Evolutionary conservation across 2,329 filamentous ascomycete species (phyloP), one percentile per base, ranked within the genome.

Genomic region (Blastomyces silverae): DNA sequence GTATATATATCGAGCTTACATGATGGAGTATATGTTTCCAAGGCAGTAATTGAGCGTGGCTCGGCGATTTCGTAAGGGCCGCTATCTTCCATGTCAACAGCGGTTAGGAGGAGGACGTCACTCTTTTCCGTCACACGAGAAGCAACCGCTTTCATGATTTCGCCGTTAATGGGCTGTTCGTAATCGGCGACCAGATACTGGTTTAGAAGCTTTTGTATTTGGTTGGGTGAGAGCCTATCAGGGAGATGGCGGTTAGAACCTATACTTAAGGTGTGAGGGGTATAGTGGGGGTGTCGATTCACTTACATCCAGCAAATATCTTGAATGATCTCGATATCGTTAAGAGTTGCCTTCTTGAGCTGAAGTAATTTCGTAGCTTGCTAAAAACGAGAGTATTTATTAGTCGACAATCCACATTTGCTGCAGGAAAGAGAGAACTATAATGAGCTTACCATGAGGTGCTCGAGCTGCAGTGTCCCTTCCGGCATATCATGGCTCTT

Each of bases 401-500:
- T 53, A 66, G 72, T 52, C 72, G 69, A 31, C 31, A 17, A 37
- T 64, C 25, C 8, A 39, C 37, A 31, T 65, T 50, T 50, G 62
- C 56, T 44, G 42, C 20, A 37, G 37, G 22, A 13, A 22, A 8
- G 20, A n/a, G 1, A 50, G 17, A 25, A 17, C 17, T 61, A 37
- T 57, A 3, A 28, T 63, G 20, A 22, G 72, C 81, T 78, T 79
- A 91, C 89, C 94, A 99, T 99, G 71, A 99, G 81, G 82, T 99
- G 94, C 82, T 99, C 94, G 64, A 99, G 85, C 80, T 97, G 93
- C 63, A 99, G 84, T 39, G 93, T 99, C 64, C 94, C 94, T 79
- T 99, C 93, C 0, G 94, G 94, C 93, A 99, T 97, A 72, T 97
- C 94, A 77, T 99, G 95, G 74, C 92, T 96, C 86, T 99, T 99